phyloP scores from a whole-genome alignment of 768 basidiomycete species.

The Naganishia randhawae region DNA sequence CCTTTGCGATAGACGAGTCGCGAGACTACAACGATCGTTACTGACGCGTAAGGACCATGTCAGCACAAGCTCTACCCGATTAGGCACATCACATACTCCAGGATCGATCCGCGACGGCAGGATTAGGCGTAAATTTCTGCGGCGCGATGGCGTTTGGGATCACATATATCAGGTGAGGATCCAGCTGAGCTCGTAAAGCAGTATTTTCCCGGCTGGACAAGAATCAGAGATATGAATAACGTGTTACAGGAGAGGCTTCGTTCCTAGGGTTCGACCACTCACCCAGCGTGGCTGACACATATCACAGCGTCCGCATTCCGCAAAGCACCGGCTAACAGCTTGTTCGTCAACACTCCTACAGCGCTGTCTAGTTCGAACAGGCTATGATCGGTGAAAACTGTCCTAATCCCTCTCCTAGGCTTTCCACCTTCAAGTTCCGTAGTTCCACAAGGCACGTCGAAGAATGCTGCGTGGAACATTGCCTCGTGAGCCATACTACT shows the following conservation, averaged over 20 bases:
- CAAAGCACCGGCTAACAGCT: slow-evolving; percentile 78
- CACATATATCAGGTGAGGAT: slow-evolving; percentile 71
- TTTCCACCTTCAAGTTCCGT: background rate
- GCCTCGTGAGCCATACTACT: slow-evolving; percentile 89
- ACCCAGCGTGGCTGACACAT: slow-evolving; percentile 97
- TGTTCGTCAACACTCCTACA: slow-evolving; percentile 94
- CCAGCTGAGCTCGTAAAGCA: slow-evolving; percentile 76
- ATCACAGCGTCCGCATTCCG: slow-evolving; percentile 90
- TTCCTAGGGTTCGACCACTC: slow-evolving; percentile 37
- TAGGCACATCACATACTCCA: slow-evolving; percentile 53
- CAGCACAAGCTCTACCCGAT: background rate
- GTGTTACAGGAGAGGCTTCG: background rate
- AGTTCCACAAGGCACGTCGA: slow-evolving; percentile 55
- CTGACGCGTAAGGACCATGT: slow-evolving; percentile 52
- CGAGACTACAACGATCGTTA: slow-evolving; percentile 85
- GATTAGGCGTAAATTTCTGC: slow-evolving; percentile 73
- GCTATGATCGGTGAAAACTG: slow-evolving; percentile 95
- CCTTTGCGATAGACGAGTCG: slow-evolving; percentile 93
- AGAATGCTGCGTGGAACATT: slow-evolving; percentile 78
- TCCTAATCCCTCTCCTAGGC: slow-evolving; percentile 57
- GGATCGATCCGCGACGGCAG: slow-evolving; percentile 40
- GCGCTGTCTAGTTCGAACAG: slow-evolving; percentile 96
- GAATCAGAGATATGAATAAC: background rate
- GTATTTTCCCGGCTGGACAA: slow-evolving; percentile 86
- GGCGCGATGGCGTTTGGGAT: slow-evolving; percentile 90